Evolutionary conservation across 192 early-diverging fungal species (phyloP), one percentile per base, ranked within the genome.

Genomic region (Coemansia sp.): DNA sequence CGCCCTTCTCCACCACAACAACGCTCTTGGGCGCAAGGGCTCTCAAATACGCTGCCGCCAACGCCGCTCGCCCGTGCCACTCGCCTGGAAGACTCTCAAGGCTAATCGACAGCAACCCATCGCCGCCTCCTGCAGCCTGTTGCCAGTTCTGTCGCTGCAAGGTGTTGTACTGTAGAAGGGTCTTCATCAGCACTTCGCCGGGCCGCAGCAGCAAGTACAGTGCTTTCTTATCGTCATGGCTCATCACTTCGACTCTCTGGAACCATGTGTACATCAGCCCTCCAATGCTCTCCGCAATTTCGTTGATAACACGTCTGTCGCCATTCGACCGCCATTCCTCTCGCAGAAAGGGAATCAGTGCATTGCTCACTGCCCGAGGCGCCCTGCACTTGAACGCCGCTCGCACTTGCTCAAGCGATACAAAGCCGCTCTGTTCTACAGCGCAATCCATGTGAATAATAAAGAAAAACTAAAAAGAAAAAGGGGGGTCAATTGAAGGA

Each of bases 111-210:
- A 75, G 6, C 8, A 3, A 31, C 6, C 11, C 23, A 26, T 53
- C 50, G 26, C 26, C 50, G 3, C 18, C 23, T 12, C 41, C 55
- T 6, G 11, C 21, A 3, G 25, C 10, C 5, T 38, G 42, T 25
- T 43, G 33, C 36, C 14, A 34, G 0, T 62, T 61, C 55, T 76
- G 66, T 33, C 66, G 65, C 53, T 69, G 78, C 73, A 81, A 20
- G 34, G 64, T 10, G 41, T 81, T 63, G 70, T 81, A 81, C 52
- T 76, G 79, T 34, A 76, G 64, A 36, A 81, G 74, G 1, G 70
- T 76, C 42, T 81, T 68, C 10, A 81, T 60, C 6, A 75, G 57
- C 6, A 53, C 56, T 0, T 74, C 73, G 37, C 69, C 66, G 2
- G 79, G 79, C 6, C 70, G 79, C 52, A 81, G 59, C 25, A 81